Evolutionary conservation across 257 asterid species (phyloP).

Genomic region (Misopates orontium): DNA sequence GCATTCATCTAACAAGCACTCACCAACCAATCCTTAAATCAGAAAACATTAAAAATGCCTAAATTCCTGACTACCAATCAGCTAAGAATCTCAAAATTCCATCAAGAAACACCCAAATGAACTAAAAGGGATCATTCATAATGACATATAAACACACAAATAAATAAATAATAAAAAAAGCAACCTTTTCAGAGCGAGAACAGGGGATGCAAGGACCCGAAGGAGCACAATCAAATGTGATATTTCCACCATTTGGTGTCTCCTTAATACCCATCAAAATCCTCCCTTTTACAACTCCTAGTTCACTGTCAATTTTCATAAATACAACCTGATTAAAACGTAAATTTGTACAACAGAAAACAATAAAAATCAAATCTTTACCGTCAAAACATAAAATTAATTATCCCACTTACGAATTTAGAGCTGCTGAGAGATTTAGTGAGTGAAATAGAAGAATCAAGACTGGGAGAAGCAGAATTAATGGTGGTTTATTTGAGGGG

Average conservation of each 20-base stretch:
- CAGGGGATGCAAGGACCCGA: conserved; percentile 97
- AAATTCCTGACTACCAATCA: conserved; percentile 5
- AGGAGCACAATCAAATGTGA: conserved; percentile 87
- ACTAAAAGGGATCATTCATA: conserved; percentile 17
- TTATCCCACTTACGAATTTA: conserved; percentile 42
- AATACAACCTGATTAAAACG: too few species aligned
- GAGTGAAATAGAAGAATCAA: conserved; percentile 22
- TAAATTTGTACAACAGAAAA: conserved; percentile 18
- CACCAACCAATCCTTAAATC: neutral
- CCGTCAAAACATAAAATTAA: neutral
- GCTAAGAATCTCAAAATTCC: neutral
- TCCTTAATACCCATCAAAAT: conserved; percentile 69
- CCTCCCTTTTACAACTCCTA: conserved; percentile 41
- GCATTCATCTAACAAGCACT: conserved; percentile 1
- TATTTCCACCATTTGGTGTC: conserved; percentile 79
- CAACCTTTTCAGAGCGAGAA: conserved; percentile 84
- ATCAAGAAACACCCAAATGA: conserved; percentile 18
- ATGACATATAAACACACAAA: neutral
- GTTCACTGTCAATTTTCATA: conserved; percentile 33
- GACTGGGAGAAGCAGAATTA: conserved; percentile 27
- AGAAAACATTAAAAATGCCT: neutral
- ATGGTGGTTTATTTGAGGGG: conserved; percentile 28
- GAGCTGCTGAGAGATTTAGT: conserved; percentile 31
- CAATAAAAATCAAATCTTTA: conserved; percentile 9
- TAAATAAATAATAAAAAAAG: neutral